These are phyloP conservation scores for Colletotrichum lini DNA, from an alignment of 2,329 filamentous ascomycete genomes.

Conservation along the genomic window DNA sequence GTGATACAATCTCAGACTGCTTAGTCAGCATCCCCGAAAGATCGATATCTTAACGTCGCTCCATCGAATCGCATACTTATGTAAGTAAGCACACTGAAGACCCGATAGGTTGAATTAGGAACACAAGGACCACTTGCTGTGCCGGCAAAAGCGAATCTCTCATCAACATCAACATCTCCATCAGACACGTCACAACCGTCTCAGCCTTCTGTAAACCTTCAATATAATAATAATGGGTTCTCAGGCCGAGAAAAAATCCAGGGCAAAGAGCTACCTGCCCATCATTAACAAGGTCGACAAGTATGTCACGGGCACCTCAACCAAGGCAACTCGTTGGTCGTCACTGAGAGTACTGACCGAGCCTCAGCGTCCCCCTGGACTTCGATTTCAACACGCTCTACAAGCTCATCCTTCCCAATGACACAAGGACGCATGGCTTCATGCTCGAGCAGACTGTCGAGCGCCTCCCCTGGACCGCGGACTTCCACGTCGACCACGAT, in stretches of 20 bases:
- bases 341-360: not conserved
- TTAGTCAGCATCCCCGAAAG: too few species aligned
- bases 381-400: slow-evolving; percentile 61
- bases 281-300: slow-evolving; percentile 60
- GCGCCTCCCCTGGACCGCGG: slow-evolving; percentile 62
- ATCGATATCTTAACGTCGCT: too few species aligned
- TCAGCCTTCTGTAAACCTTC: too few species aligned
- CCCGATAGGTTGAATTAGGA: too few species aligned
- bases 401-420: slow-evolving; percentile 60
- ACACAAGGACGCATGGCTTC: slow-evolving; percentile 65
- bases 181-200: too few species aligned
- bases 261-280: slow-evolving; percentile 17
- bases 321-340: slow-evolving; percentile 9
- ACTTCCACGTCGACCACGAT: slow-evolving; percentile 54
- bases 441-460: slow-evolving; percentile 59
- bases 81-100: too few species aligned
- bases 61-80: too few species aligned
- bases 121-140: too few species aligned
- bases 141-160: too few species aligned
- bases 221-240: not conserved
- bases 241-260: not conserved
- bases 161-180: too few species aligned
- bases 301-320: slow-evolving; percentile 48
- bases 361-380: slow-evolving; percentile 61
- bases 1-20: too few species aligned